Base-by-base conservation (phyloP, 2,329 filamentous ascomycete genomes). In the Clarireedia monteithiana region DNA sequence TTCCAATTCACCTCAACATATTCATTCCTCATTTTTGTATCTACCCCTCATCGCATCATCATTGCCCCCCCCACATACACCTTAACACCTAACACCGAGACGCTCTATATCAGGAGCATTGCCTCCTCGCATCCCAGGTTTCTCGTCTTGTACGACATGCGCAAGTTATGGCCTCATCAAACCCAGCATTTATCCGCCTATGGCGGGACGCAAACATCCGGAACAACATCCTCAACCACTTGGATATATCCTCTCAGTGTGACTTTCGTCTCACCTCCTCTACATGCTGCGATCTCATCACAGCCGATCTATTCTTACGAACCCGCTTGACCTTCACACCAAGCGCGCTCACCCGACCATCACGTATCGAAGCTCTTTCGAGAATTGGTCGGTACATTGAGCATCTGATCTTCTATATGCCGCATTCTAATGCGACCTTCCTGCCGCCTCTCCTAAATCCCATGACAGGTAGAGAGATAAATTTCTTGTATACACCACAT, bases 401-500 rank as follows among this genome's bases (percentile, higher is more conserved):
- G 71, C 85, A 85, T 58, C 77, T 95, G 53, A 88, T 81, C 56
- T 95, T 96, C 73, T 79, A 78, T 67, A 80, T 95, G 63, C 81
- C 88, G 27, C 89, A 95, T 72, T 83, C 82, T 5, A 74, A 81
- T n/a, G 81, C 88, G 53, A 94, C 88, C 44, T 91, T 91, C 68
- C 77, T 95, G 7, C 88, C 90, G 15, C 90, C 90, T n/a, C 79
- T 96, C 47, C 78, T 95, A 40, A 86, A 95, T 68, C 87, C 88
- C 3, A 70, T 78, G 60, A 90, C 84, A 9, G 89, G 90, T 45
- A 82, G 83, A 60, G 89, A 95, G 74, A 82, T 89, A 67, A 82
- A 77, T 64, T 95, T 95, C 71, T 75, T 91, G 49, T 95, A 95
- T 73, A 86, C 83, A 56, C 90, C 91, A 15, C 86, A 90, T 66